Evolutionary conservation across 1,284 basidiomycete genomes (phyloP).

Genomic region (Papiliotrema flavescens): DNA sequence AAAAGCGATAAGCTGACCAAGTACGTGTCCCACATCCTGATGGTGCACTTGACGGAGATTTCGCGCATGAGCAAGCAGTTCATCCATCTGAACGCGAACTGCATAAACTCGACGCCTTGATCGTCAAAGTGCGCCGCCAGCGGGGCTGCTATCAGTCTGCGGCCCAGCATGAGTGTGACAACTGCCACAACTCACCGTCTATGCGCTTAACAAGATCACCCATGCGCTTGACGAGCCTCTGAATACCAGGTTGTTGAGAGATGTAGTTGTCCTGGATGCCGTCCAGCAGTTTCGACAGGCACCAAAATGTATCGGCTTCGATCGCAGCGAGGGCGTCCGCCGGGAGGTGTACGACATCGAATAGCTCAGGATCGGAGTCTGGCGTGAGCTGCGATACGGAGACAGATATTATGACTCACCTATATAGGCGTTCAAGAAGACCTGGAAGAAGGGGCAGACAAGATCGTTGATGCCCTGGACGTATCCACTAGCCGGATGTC

Average conservation of each 20-base stretch:
- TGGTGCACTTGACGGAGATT: conserved; percentile 88
- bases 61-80: conserved; percentile 96
- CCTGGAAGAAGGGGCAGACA: conserved; percentile 90
- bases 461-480: conserved; percentile 98
- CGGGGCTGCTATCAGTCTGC: conserved; percentile 56
- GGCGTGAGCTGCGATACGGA: not conserved
- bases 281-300: conserved; percentile 84
- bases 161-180: not conserved
- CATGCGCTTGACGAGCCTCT: conserved; percentile 86
- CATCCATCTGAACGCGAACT: conserved; percentile 99
- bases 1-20: conserved; percentile 59
- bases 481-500: conserved; percentile 93
- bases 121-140: conserved; percentile 75
- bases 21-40: conserved; percentile 99
- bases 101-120: conserved; percentile 95
- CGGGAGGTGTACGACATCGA: conserved; percentile 74
- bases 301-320: conserved; percentile 97
- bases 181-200: conserved; percentile 61
- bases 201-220: conserved; percentile 86
- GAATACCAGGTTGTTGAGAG: conserved; percentile 88
- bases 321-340: conserved; percentile 68
- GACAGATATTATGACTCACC: conserved; percentile 53
- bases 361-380: conserved; percentile 76
- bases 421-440: conserved; percentile 80
- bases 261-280: conserved; percentile 98